These are phyloP conservation scores for Vitis rotundifolia DNA, from an alignment of 164 flowering plant species.

Conservation along the genomic window DNA sequence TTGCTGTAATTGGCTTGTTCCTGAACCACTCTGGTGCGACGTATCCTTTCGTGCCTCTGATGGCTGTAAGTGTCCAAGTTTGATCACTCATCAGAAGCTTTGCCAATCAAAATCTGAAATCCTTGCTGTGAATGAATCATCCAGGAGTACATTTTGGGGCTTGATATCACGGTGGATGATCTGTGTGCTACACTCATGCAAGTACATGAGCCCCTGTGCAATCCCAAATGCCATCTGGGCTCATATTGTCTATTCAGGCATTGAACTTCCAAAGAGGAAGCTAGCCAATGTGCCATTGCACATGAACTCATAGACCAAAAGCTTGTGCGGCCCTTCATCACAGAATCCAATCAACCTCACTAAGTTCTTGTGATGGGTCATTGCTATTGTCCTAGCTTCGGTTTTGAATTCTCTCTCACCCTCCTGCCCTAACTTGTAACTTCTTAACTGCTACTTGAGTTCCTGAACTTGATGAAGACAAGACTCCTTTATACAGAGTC, in stretches of 20 bases:
- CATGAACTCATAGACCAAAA: slow-evolving; percentile 23
- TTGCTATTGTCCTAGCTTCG: slow-evolving; percentile 17
- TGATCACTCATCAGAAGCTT: neutral
- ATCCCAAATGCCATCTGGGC: slow-evolving; percentile 2
- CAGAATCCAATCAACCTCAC: slow-evolving; percentile 16
- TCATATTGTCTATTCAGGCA: slow-evolving; percentile 11
- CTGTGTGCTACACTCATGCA: slow-evolving; percentile 19
- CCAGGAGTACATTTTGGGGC: slow-evolving; percentile 12
- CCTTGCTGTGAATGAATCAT: slow-evolving; percentile 6
- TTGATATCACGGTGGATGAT: slow-evolving; percentile 18
- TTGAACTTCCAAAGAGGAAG: slow-evolving; percentile 10
- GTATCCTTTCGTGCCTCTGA: too few species aligned
- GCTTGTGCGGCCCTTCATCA: slow-evolving; percentile 6
- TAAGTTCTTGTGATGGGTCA: slow-evolving; percentile 24
- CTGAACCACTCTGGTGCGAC: too few species aligned
- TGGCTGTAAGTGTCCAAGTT: too few species aligned
- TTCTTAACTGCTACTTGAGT: slow-evolving; percentile 22
- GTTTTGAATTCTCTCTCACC: slow-evolving; percentile 21
- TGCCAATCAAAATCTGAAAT: slow-evolving; percentile 22
- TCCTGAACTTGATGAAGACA: neutral
- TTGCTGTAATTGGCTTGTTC: too few species aligned
- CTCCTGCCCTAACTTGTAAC: slow-evolving; percentile 3
- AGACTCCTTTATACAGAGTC: slow-evolving; percentile 18
- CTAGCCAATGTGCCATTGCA: slow-evolving; percentile 9
- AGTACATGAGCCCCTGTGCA: slow-evolving; percentile 17